These are phyloP conservation scores for Bjerkandera adusta DNA, from an alignment of 1,284 basidiomycete genomes.

Conservation along the genomic window DNA sequence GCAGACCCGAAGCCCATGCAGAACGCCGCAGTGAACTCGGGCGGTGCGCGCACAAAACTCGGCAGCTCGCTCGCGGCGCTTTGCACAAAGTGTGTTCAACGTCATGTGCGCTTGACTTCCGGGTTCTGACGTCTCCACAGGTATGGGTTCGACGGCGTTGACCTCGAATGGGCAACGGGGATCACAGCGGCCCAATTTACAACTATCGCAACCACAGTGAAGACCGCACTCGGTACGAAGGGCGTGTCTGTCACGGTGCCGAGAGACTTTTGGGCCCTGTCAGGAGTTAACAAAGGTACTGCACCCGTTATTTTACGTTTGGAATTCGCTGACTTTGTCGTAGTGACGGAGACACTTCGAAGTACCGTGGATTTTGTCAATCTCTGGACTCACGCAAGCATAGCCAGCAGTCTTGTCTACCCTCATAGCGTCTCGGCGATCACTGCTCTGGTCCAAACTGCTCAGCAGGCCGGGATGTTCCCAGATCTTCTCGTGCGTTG, in stretches of 20 bases:
- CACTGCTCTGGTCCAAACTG: neutral
- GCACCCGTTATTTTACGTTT: neutral
- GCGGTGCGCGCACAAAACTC: neutral
- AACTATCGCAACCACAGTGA: constrained; percentile 1
- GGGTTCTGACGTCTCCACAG: neutral
- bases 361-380: constrained; percentile 1
- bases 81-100: neutral
- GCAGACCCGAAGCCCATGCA: neutral
- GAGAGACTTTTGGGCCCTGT: constrained; percentile 2
- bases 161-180: neutral
- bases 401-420: neutral
- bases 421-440: neutral
- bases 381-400: neutral
- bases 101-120: neutral
- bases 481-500: constrained; percentile 1
- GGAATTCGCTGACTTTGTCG: neutral
- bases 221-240: neutral
- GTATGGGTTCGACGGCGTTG: neutral
- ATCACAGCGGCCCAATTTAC: constrained; percentile 4
- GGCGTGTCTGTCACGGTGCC: neutral
- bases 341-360: neutral
- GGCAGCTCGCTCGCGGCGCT: neutral
- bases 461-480: constrained; percentile 2
- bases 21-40: neutral
- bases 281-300: neutral